A percentile compares a stretch with the other conserved stretches of the same genome.
These are phyloP conservation scores for Naumovozyma baii DNA, from an alignment of 805 yeast species.

Conservation along the genomic window DNA sequence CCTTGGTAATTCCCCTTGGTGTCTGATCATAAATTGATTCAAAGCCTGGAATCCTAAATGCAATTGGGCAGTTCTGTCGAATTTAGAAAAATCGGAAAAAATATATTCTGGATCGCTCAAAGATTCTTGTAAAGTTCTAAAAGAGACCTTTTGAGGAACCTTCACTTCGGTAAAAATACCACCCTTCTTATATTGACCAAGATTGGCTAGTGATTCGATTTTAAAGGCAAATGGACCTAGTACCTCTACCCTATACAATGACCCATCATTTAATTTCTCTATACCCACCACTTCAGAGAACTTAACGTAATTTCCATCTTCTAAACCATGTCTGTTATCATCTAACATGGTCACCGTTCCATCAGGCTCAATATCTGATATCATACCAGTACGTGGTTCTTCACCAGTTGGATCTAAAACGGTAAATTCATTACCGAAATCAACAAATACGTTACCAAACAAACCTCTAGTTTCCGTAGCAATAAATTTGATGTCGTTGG, in stretches of 20 bases:
- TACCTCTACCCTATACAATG: slow-evolving; percentile 66
- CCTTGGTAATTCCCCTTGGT: slow-evolving; percentile 61
- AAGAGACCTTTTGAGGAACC: slow-evolving; percentile 57
- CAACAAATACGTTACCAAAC: slow-evolving; percentile 82
- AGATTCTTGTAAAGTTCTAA: slow-evolving; percentile 56
- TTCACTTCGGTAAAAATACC: slow-evolving; percentile 92
- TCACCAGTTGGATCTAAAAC: slow-evolving; percentile 86
- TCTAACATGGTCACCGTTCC: slow-evolving; percentile 93
- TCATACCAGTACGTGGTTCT: slow-evolving; percentile 79
- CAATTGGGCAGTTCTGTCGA: slow-evolving; percentile 82
- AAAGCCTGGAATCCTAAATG: slow-evolving; percentile 91
- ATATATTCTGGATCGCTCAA: slow-evolving; percentile 68
- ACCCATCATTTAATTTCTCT: slow-evolving; percentile 62
- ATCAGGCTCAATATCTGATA: slow-evolving; percentile 75
- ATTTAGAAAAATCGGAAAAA: slow-evolving; percentile 84
- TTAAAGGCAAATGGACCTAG: slow-evolving; percentile 92
- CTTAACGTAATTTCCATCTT: slow-evolving; percentile 84
- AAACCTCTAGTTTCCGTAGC: slow-evolving; percentile 78
- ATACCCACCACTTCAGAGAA: slow-evolving; percentile 81
- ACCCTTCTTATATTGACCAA: slow-evolving; percentile 66
- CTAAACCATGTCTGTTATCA: slow-evolving; percentile 85
- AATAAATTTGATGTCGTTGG: slow-evolving; percentile 65
- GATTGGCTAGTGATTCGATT: slow-evolving; percentile 43
- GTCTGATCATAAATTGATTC: slow-evolving; percentile 55
- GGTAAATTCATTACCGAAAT: slow-evolving; percentile 73